These are phyloP conservation scores for Leccinum variicolor DNA, from an alignment of 768 basidiomycete species.

Conservation along the genomic window DNA sequence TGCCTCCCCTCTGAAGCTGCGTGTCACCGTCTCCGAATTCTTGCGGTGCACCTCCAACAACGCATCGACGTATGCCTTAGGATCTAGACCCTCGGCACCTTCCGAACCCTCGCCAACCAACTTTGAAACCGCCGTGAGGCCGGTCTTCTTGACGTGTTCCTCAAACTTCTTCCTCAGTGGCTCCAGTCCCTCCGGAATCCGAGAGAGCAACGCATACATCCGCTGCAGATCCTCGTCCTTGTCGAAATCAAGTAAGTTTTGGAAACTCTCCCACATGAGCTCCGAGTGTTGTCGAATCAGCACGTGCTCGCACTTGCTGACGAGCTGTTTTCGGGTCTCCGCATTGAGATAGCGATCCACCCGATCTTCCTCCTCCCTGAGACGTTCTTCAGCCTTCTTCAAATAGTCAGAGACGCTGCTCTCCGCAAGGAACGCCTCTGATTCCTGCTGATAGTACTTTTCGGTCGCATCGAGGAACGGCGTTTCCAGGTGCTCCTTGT, in stretches of 20 bases:
- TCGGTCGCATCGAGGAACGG: conserved; percentile 90
- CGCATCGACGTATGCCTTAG: conserved; percentile 93
- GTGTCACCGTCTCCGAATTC: conserved; percentile 83
- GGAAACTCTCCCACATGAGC: conserved; percentile 92
- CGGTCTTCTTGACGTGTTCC: conserved; percentile 91
- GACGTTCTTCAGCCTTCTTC: conserved; percentile 88
- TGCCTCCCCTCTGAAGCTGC: conserved; percentile 88
- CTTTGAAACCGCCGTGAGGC: conserved; percentile 77
- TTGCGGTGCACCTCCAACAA: conserved; percentile 88
- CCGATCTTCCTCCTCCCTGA: conserved; percentile 92
- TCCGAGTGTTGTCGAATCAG: conserved; percentile 85
- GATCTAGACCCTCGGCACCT: conserved; percentile 66
- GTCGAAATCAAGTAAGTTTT: conserved; percentile 84
- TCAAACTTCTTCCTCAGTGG: conserved; percentile 91
- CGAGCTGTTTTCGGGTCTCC: conserved; percentile 77
- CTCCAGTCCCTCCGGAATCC: conserved; percentile 87
- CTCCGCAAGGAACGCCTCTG: conserved; percentile 82
- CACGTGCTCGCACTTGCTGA: conserved; percentile 85
- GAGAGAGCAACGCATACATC: conserved; percentile 90
- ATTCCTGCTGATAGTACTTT: conserved; percentile 90
- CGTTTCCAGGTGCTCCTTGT: conserved; percentile 84
- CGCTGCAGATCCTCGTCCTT: conserved; percentile 93
- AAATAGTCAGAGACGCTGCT: conserved; percentile 93
- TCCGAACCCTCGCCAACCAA: conserved; percentile 53
- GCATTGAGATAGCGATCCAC: conserved; percentile 93